Evolutionary conservation across 345 rosid species (phyloP), one percentile per base, ranked within the genome.

Genomic region (Luvunga scandens): DNA sequence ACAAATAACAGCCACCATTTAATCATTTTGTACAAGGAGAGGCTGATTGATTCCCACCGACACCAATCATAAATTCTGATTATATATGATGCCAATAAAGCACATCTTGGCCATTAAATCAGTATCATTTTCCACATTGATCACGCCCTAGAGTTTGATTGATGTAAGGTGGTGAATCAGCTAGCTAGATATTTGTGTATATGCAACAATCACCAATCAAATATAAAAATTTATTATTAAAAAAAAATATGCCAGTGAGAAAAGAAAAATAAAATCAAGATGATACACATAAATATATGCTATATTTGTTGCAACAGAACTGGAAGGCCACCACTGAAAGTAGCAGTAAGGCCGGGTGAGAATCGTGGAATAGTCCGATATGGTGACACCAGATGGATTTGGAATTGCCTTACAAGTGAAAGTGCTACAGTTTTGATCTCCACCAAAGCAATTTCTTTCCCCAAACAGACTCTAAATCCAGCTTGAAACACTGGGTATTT

Each of bases 381-480:
- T 0, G 80, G 28, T 2, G 81, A 19, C 38, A 38, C 77, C 13
- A 79, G 75, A 27, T 86, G 75, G 65, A 86, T 70, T 18, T 84
- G 69, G 59, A 90, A 93, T 33, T 73, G 68, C 56, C 86, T 84
- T 50, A 89, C 64, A 24, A 93, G 77, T 5, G 91, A 82, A 60
- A 89, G 81, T 0, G 90, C 89, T 34, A 91, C 90, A 16, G 77
- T 77, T 71, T 91, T 93, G 59, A 93, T 79, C 88, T 90, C 91
- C 78, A 89, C 42, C 19, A 93, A 75, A 1, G 93, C 96, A 90
- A 93, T 89, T 72, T 93, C 98, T 77, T 93, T 91, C 22, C 98
- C 98, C 62, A 93, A 69, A 42, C 98, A 93, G 27, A 84, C 90
- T 84, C 98, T 85, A 55, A 74, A 18, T 18, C 57, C 57, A 5